Base-by-base conservation (phyloP, 2,329 filamentous ascomycete species). In the Botrytis pseudocinerea region DNA sequence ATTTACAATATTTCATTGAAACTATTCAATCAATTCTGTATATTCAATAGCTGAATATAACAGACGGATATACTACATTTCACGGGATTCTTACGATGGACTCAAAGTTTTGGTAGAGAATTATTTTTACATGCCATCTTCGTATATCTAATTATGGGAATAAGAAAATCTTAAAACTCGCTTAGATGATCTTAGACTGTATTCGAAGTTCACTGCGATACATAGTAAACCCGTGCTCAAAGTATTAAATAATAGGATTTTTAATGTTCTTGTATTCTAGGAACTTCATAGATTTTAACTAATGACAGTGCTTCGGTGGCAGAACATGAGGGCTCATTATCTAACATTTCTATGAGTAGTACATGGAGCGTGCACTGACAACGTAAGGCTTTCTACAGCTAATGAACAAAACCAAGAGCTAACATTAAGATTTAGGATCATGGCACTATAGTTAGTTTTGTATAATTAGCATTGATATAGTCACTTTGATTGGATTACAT, bases 351-450 rank as follows among this genome's bases (percentile, higher is more conserved):
- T 20, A 46, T 46, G 44, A 46, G 10, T 16, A 42, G 12, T 42
- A 42, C 2, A 46, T 46, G 18, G 3, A 46, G 6, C 18, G 10
- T 20, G 5, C 16, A 5, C 18, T 18, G 25, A 54, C 16, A n/a
- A n/a, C 1, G 1, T 54, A 25, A 7, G 1, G 9, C n/a, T 42
- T 62, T 25, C 2, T 42, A 16, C 14, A 28, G 22, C 22, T 18
- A 5, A 4, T 28, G 2, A 4, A 4, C 0, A 3, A 3, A 42
- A 6, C 14, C 3, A 40, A 16, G 2, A 1, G 16, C 16, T 20
- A 68, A 4, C 0, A 5, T 14, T 22, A 0, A 1, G 1, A 14
- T 1, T 57, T 1, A 14, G 10, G 16, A 4, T 28, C 3, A 66
- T 25, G 0, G 4, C 1, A 5, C 3, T 7, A 16, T 12, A 25